Evolutionary conservation across 192 early-diverging fungal genomes (phyloP).

Genomic region (Linnemannia schmuckeri): DNA sequence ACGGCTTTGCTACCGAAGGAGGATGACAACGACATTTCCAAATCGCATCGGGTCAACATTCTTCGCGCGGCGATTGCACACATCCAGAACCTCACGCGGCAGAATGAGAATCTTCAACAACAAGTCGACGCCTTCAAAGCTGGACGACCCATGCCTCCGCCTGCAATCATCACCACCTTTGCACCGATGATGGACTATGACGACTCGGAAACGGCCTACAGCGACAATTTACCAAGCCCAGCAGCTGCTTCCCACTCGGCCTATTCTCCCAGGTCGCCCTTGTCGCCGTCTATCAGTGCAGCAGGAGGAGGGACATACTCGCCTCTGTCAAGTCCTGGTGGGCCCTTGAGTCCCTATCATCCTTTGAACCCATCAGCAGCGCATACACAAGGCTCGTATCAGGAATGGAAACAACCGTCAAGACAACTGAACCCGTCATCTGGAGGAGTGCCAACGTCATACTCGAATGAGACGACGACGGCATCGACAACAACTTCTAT

Average conservation of each 20-base stretch:
- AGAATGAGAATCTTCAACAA: conserved; percentile 62
- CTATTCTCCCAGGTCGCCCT: not conserved
- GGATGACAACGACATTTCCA: conserved; percentile 44
- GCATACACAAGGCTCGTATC: not conserved
- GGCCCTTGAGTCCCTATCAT: not conserved
- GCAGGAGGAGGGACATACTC: not conserved
- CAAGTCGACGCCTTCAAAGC: conserved; percentile 22
- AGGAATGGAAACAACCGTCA: not conserved
- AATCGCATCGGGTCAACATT: conserved; percentile 63
- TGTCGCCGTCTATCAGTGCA: conserved; percentile 5
- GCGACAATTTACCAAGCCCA: not conserved
- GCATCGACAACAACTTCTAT: not conserved
- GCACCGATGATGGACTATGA: conserved; percentile 22
- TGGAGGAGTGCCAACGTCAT: not conserved
- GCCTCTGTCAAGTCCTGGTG: conserved; percentile 8
- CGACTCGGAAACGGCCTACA: conserved; percentile 3
- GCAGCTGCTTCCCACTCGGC: not conserved
- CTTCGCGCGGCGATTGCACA: conserved; percentile 62
- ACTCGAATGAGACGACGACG: not conserved
- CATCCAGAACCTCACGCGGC: conserved; percentile 70
- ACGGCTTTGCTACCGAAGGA: conserved; percentile 54
- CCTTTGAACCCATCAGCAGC: not conserved
- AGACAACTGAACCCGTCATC: not conserved
- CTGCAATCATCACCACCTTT: conserved; percentile 29
- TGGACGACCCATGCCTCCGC: conserved; percentile 26